Conservation (phyloP, 2,329 filamentous ascomycete species). For the Pezicula carpinea region DNA sequence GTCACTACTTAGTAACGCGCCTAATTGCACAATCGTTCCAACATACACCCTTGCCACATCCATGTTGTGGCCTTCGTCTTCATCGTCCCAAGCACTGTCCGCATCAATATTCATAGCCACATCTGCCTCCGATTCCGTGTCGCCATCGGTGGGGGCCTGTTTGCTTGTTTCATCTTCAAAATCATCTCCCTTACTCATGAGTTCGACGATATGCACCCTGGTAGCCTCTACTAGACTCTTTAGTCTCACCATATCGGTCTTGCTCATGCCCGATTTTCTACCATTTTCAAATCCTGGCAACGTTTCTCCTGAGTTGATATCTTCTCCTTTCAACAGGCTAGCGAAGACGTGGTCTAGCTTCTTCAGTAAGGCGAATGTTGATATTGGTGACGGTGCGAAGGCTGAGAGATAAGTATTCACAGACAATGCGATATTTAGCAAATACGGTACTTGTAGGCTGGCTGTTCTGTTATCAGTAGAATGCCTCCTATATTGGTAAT, state of each 20-base stretch:
- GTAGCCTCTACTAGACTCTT: conserved; percentile 77
- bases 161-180: conserved; percentile 34
- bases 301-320: conserved; percentile 58
- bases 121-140: conserved; percentile 25
- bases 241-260: conserved; percentile 82
- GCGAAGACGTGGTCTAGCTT: conserved; percentile 85
- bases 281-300: conserved; percentile 68
- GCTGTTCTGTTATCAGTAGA: conserved; percentile 41
- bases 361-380: conserved; percentile 65
- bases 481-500: background rate
- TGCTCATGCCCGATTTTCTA: conserved; percentile 57
- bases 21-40: conserved; percentile 69
- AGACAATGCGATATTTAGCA: conserved; percentile 72
- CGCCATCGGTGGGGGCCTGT: conserved; percentile 34
- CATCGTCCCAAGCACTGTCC: conserved; percentile 30
- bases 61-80: conserved; percentile 57
- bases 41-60: conserved; percentile 76
- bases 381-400: conserved; percentile 63
- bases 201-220: conserved; percentile 64
- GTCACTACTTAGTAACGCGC: conserved; percentile 52
- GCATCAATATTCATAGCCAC: conserved; percentile 27
- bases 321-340: conserved; percentile 63
- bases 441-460: conserved; percentile 74
- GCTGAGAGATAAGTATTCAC: conserved; percentile 67
- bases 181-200: conserved; percentile 52